phyloP scores from a whole-genome alignment of 1,284 basidiomycete species.

The Singerocomus inundabilis region DNA sequence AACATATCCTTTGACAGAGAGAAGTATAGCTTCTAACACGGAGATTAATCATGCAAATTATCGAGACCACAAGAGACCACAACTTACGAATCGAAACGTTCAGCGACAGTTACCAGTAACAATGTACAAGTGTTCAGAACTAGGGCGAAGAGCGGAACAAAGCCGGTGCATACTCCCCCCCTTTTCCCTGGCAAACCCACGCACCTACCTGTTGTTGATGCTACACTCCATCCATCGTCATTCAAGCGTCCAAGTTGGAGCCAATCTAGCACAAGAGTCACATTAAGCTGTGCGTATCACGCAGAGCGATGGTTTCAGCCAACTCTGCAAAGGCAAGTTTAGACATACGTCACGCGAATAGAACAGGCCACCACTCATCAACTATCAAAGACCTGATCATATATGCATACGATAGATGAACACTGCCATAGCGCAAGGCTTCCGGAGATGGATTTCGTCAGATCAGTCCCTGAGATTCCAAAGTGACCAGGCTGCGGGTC shows the following conservation, averaged over 20 bases:
- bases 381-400: slow-evolving; percentile 74
- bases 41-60: slow-evolving; percentile 16
- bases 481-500: slow-evolving; percentile 78
- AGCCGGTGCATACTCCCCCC: slow-evolving; percentile 58
- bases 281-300: slow-evolving; percentile 47
- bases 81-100: slow-evolving; percentile 75
- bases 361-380: slow-evolving; percentile 46
- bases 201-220: slow-evolving; percentile 82
- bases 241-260: slow-evolving; percentile 59
- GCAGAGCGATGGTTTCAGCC: slow-evolving; percentile 85
- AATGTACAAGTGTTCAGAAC: slow-evolving; percentile 3
- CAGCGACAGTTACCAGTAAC: slow-evolving; percentile 65
- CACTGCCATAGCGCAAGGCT: slow-evolving; percentile 10
- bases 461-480: slow-evolving; percentile 62
- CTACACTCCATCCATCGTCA: slow-evolving; percentile 67
- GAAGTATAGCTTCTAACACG: slow-evolving; percentile 58
- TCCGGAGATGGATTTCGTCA: slow-evolving; percentile 49
- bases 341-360: slow-evolving; percentile 3
- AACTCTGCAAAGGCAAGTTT: slow-evolving; percentile 54
- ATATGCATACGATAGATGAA: slow-evolving; percentile 32
- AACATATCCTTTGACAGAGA: slow-evolving; percentile 51
- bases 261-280: slow-evolving; percentile 25
- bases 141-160: slow-evolving; percentile 10
- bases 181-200: slow-evolving; percentile 50
- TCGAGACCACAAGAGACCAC: slow-evolving; percentile 5